These are phyloP conservation scores for Colletotrichum aenigma DNA, from an alignment of 2,329 filamentous ascomycete genomes.

Conservation along the genomic window DNA sequence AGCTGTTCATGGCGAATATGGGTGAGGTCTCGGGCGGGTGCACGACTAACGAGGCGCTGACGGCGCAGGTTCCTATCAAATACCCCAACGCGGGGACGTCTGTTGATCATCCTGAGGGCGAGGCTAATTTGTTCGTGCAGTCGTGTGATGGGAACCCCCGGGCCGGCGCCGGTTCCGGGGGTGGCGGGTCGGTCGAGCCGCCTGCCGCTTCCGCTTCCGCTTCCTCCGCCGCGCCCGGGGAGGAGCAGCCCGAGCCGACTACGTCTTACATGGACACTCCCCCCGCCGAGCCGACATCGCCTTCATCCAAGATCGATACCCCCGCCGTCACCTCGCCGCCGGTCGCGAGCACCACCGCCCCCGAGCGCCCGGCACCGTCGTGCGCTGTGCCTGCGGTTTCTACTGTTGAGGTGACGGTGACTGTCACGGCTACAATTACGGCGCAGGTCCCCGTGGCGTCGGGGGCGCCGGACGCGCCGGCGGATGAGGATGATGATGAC, in stretches of 20 bases:
- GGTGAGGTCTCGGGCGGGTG: constrained; percentile 3
- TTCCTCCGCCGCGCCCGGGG: neutral
- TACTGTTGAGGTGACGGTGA: constrained; percentile 21
- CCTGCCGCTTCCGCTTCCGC: neutral
- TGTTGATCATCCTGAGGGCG: constrained; percentile 3
- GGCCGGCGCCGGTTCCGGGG: neutral
- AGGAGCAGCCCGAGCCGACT: neutral
- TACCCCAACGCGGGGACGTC: neutral
- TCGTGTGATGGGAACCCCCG: constrained; percentile 6
- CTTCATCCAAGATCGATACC: neutral
- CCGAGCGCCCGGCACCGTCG: neutral
- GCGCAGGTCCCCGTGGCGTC: neutral
- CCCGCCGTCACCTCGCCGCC: neutral
- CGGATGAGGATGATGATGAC: neutral
- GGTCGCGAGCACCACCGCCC: neutral
- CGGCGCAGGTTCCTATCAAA: neutral
- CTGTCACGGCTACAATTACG: neutral
- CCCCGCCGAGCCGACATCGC: neutral
- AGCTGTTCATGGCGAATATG: constrained; percentile 14
- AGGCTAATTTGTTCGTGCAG: constrained; percentile 3
- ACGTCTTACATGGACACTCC: neutral
- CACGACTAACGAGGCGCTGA: constrained; percentile 9
- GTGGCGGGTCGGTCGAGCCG: neutral
- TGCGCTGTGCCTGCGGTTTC: neutral
- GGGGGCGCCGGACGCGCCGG: neutral